A percentile compares a stretch with the other conserved stretches of the same genome.
These are phyloP conservation scores for Penicillium sp. DNA, from an alignment of 2,329 filamentous ascomycete species.

Conservation along the genomic window DNA sequence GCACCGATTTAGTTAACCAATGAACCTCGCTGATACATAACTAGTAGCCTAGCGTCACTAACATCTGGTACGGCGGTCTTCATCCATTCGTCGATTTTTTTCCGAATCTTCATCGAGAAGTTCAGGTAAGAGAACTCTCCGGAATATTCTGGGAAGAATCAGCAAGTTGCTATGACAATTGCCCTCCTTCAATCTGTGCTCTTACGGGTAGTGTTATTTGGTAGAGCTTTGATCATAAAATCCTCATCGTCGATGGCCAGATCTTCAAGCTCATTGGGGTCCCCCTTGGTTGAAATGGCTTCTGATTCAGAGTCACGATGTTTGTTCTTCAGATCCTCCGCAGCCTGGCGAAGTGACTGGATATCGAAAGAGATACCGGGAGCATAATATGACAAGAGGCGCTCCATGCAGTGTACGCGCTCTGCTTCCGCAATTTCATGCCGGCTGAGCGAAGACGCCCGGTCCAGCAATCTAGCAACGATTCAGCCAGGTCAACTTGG, in stretches of 20 bases:
- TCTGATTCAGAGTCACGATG: slow-evolving; percentile 32
- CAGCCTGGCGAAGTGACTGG: slow-evolving; percentile 41
- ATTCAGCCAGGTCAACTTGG: not conserved
- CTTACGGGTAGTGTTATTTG: slow-evolving; percentile 40
- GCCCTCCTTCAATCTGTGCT: not conserved
- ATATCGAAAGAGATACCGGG: slow-evolving; percentile 44
- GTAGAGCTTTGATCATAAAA: slow-evolving; percentile 38
- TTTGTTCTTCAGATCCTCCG: slow-evolving; percentile 41
- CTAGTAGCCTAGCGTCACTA: slow-evolving; percentile 1
- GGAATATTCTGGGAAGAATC: slow-evolving; percentile 36
- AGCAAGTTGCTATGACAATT: not conserved
- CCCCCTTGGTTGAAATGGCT: slow-evolving; percentile 27
- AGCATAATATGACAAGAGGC: slow-evolving; percentile 46
- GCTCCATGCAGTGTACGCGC: slow-evolving; percentile 44
- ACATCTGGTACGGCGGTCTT: slow-evolving; percentile 36
- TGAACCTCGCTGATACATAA: not conserved
- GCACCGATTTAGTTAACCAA: slow-evolving; percentile 6
- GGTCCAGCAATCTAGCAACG: slow-evolving; percentile 25
- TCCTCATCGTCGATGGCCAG: slow-evolving; percentile 40
- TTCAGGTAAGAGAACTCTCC: slow-evolving; percentile 45
- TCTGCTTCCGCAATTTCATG: slow-evolving; percentile 36
- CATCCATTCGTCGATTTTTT: slow-evolving; percentile 43
- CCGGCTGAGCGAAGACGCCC: slow-evolving; percentile 28
- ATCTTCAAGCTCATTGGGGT: slow-evolving; percentile 37
- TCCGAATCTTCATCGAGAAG: slow-evolving; percentile 42